Percentiles rank a stretch among this genome's conserved stretches.
These are phyloP conservation scores for Pharus latifolius DNA, from an alignment of 176 grass and related monocot genomes.

Conservation along the genomic window DNA sequence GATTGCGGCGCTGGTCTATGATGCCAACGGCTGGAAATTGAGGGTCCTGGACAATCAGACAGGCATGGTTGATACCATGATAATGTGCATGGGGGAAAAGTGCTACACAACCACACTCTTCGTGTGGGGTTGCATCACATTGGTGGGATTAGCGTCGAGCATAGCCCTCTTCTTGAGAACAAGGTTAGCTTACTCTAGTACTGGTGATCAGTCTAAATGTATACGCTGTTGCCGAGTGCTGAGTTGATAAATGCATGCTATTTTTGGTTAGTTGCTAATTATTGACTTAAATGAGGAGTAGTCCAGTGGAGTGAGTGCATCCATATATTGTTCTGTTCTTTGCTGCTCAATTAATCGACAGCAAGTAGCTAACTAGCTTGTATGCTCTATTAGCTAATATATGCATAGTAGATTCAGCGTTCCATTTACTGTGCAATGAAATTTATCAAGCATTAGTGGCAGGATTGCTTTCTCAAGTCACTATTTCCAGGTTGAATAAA, in stretches of 20 bases:
- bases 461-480: no score
- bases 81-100: constrained; percentile 76
- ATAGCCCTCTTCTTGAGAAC: constrained; percentile 62
- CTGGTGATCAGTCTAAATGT: constrained; percentile 5
- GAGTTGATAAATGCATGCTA: constrained; percentile 16
- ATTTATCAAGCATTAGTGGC: no score
- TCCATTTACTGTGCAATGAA: background rate
- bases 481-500: no score
- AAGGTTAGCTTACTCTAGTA: constrained; percentile 29
- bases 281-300: no score
- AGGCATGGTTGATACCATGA: constrained; percentile 35
- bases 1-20: constrained; percentile 65
- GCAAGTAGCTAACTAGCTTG: background rate
- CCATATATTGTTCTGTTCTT: background rate
- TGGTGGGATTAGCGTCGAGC: constrained; percentile 49
- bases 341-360: background rate
- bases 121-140: constrained; percentile 59
- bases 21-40: constrained; percentile 48
- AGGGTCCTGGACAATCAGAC: constrained; percentile 3
- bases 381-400: background rate
- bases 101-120: constrained; percentile 73
- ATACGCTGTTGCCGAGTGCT: constrained; percentile 14
- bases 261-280: no score
- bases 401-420: background rate
- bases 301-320: no score